phyloP scores from a whole-genome alignment of 345 rosid genomes.

The Brassica rapa region DNA sequence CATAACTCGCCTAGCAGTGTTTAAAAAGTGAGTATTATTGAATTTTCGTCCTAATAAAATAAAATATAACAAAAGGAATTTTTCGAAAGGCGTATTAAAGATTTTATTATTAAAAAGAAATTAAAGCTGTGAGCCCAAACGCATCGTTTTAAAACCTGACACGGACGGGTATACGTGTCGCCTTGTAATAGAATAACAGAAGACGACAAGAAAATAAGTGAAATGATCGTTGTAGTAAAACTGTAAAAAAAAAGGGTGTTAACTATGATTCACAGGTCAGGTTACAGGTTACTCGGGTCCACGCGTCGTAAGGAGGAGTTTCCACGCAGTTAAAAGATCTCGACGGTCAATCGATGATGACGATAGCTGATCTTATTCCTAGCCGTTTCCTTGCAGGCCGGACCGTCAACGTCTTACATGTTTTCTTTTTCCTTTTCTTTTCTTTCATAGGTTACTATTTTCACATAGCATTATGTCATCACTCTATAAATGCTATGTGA shows the following conservation, averaged over 20 bases:
- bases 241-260: background rate
- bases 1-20: constrained; percentile 11
- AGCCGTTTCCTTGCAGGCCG: constrained; percentile 32
- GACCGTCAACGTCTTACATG: constrained; percentile 37
- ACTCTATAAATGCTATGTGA: background rate
- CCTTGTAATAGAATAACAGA: background rate
- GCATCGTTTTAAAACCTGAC: constrained; percentile 13
- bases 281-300: background rate
- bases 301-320: background rate
- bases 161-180: constrained; percentile 29
- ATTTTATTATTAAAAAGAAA: background rate
- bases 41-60: background rate
- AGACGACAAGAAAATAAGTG: constrained; percentile 32
- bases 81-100: constrained; percentile 17
- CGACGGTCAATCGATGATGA: constrained; percentile 35
- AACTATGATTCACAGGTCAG: background rate
- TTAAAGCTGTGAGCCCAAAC: constrained; percentile 3
- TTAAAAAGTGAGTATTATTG: background rate
- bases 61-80: constrained; percentile 31
- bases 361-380: constrained; percentile 17
- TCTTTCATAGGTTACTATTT: background rate
- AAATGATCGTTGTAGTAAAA: constrained; percentile 21
- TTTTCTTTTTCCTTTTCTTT: background rate
- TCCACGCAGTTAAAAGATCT: constrained; percentile 22
- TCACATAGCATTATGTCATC: background rate